These are phyloP conservation scores for Coprinellus micaceus DNA, from an alignment of 768 basidiomycete genomes.

Conservation along the genomic window DNA sequence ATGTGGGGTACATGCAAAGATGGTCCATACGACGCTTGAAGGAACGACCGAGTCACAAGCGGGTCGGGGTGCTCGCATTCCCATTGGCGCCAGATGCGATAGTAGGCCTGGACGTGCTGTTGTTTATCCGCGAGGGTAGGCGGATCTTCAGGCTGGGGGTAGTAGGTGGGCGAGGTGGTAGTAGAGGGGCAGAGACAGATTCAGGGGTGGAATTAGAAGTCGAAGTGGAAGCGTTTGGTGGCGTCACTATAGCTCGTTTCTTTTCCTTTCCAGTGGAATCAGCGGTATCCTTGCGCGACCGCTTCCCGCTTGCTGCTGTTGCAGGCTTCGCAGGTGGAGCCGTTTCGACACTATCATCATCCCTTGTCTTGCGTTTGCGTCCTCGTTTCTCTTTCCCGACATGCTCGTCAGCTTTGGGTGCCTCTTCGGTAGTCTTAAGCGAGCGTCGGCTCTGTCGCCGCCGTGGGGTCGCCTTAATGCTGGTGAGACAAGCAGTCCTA, in stretches of 20 bases:
- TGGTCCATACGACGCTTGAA: neutral
- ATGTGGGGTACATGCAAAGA: neutral
- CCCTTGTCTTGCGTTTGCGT: conserved; percentile 35
- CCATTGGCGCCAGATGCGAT: conserved; percentile 20
- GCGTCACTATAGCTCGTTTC: conserved; percentile 29
- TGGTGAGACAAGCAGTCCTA: neutral
- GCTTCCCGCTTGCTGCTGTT: conserved; percentile 3
- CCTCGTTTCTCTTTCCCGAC: conserved; percentile 25
- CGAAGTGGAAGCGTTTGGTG: conserved; percentile 23
- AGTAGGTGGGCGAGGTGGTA: conserved; percentile 25
- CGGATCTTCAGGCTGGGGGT: conserved; percentile 52
- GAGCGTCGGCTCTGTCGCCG: conserved; percentile 7
- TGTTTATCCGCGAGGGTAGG: conserved; percentile 43
- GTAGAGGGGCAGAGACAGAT: conserved; percentile 20
- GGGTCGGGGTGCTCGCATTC: conserved; percentile 24
- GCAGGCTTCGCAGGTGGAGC: conserved; percentile 2
- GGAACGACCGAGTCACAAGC: conserved; percentile 13
- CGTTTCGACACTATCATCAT: conserved; percentile 29
- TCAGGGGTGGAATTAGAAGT: conserved; percentile 12
- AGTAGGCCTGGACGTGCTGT: conserved; percentile 9
- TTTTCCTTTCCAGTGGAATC: conserved; percentile 12
- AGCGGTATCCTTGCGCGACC: conserved; percentile 1
- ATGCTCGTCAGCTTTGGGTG: conserved; percentile 21
- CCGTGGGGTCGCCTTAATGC: conserved; percentile 18
- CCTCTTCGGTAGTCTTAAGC: conserved; percentile 21